A percentile compares a stretch with the other conserved stretches of the same genome.
Conservation (phyloP, 768 basidiomycete species). For the Royoungia palumana region DNA sequence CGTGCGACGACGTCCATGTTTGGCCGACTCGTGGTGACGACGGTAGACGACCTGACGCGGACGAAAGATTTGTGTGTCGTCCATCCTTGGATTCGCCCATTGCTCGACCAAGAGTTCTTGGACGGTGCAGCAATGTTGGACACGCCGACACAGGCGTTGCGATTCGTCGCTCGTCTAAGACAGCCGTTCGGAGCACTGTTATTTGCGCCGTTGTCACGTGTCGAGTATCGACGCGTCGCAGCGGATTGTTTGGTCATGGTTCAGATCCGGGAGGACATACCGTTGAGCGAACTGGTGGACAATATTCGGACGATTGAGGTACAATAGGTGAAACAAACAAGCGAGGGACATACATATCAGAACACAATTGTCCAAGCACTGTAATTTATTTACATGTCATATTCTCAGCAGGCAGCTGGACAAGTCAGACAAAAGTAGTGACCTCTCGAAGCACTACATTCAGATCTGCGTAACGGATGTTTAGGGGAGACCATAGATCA, state of each 20-base stretch:
- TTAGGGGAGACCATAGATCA: no score
- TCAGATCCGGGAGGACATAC: not conserved
- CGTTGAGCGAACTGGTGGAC: not conserved
- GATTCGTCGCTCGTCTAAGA: not conserved
- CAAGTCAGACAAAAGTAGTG: no score
- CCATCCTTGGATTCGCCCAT: constrained; percentile 4
- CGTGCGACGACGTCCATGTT: not conserved
- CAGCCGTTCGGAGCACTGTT: constrained; percentile 2
- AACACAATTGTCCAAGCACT: no score
- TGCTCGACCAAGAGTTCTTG: not conserved
- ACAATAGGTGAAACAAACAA: no score
- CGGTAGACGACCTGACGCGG: not conserved
- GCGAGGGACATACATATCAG: no score
- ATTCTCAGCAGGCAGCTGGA: no score
- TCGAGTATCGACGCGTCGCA: constrained; percentile 7
- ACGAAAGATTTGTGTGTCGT: not conserved
- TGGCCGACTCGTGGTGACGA: not conserved
- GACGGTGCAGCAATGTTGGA: not conserved
- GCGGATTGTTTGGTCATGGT: constrained; percentile 7
- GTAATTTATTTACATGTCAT: no score
- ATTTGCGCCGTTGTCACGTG: not conserved
- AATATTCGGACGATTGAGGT: not conserved
- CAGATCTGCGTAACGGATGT: no score
- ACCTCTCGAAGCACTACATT: no score
- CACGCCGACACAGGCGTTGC: not conserved